Conservation (phyloP, 441 rosid genomes). For the Aquilaria agallochum region DNA sequence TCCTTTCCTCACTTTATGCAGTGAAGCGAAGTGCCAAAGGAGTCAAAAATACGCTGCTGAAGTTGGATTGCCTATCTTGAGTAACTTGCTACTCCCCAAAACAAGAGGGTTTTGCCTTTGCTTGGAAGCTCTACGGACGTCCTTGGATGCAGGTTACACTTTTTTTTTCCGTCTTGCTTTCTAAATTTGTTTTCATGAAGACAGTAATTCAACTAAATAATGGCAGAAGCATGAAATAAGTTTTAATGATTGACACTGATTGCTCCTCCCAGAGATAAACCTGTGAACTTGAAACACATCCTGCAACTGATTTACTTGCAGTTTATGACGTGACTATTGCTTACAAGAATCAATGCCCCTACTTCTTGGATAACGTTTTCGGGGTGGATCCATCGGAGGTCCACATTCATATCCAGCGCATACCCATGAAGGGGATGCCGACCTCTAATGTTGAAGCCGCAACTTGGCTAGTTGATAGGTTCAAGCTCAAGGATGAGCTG, state of each 20-base stretch:
- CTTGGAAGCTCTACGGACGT: conserved; percentile 59
- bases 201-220: not conserved
- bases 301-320: conserved; percentile 34
- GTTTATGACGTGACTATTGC: conserved; percentile 92
- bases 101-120: conserved; percentile 77
- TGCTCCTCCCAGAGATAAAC: too few relatives aligned
- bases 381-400: conserved; percentile 92
- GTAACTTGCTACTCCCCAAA: conserved; percentile 83
- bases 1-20: conserved; percentile 30
- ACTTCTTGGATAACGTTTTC: conserved; percentile 83
- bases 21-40: conserved; percentile 72
- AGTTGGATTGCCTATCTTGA: conserved; percentile 70
- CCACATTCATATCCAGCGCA: conserved; percentile 73
- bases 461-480: conserved; percentile 66
- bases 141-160: conserved; percentile 79
- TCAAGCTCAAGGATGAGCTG: conserved; percentile 63
- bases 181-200: not conserved
- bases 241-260: too few relatives aligned
- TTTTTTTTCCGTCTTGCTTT: not conserved
- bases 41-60: conserved; percentile 76
- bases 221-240: not conserved
- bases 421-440: conserved; percentile 53
- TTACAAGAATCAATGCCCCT: conserved; percentile 75
- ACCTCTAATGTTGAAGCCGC: conserved; percentile 45
- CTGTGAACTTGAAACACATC: too few relatives aligned